phyloP scores from a whole-genome alignment of 352 stramenopile species.

The Poterioochromonas sp. region DNA sequence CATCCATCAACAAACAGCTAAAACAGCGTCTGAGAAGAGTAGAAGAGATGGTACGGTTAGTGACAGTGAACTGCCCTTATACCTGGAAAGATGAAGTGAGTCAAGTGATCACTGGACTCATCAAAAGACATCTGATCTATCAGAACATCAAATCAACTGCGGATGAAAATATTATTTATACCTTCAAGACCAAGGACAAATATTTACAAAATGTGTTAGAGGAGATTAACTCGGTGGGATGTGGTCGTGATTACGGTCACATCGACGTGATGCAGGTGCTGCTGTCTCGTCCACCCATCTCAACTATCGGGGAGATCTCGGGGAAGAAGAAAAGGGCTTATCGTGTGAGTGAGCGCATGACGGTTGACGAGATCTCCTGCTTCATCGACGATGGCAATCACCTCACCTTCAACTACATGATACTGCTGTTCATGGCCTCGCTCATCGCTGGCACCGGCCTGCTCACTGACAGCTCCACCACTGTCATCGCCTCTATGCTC shows the following conservation, averaged over 20 bases:
- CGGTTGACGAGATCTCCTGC: not conserved
- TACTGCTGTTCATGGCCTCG: not conserved
- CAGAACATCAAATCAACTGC: too few species aligned
- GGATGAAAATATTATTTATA: too few species aligned
- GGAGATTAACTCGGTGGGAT: not conserved
- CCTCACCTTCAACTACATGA: not conserved
- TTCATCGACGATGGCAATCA: not conserved
- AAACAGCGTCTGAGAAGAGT: too few species aligned
- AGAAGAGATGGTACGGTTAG: too few species aligned
- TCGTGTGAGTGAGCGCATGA: not conserved
- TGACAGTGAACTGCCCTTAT: too few species aligned
- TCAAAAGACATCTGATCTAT: too few species aligned
- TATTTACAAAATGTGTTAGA: not conserved
- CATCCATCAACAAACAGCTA: too few species aligned
- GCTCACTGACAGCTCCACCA: not conserved
- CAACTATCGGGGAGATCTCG: too few species aligned
- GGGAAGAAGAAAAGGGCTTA: constrained; percentile 1
- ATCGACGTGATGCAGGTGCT: not conserved
- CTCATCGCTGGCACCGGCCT: not conserved
- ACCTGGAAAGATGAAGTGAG: too few species aligned
- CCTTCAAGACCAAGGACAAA: constrained; percentile 16
- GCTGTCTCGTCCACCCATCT: not conserved
- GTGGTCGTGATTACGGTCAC: not conserved
- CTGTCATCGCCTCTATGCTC: constrained; percentile 49
- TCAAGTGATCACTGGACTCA: too few species aligned